Percentiles rank a stretch among this genome's conserved stretches.
These are phyloP conservation scores for Pochonia chlamydosporia DNA, from an alignment of 2,329 filamentous ascomycete species.

Conservation along the genomic window DNA sequence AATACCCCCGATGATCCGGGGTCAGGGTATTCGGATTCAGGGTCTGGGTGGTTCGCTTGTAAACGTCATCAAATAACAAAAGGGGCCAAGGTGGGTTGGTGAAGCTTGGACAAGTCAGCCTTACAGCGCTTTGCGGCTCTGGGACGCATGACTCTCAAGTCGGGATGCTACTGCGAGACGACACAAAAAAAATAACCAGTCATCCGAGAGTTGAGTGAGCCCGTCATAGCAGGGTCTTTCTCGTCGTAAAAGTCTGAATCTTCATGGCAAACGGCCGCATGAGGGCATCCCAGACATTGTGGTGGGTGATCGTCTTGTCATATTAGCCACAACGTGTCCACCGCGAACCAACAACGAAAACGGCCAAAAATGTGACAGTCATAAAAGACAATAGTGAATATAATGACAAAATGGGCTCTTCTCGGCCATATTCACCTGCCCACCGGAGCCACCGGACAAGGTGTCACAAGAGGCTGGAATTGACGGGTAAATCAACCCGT, in stretches of 20 bases:
- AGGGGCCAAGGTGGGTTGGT: neutral
- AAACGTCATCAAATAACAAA: neutral
- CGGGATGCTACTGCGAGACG: no score
- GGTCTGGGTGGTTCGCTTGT: neutral
- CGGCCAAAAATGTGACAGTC: neutral
- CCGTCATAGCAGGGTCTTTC: no score
- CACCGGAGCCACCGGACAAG: neutral
- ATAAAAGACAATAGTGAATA: neutral
- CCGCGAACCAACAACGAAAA: neutral
- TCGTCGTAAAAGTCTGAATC: no score
- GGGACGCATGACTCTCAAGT: no score
- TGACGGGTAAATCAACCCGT: neutral
- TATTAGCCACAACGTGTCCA: neutral
- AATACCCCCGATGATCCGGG: neutral
- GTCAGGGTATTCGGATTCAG: neutral
- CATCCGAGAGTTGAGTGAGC: no score
- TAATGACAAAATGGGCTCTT: neutral
- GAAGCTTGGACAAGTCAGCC: neutral
- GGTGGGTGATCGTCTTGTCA: neutral
- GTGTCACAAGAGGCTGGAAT: neutral
- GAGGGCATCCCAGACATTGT: no score
- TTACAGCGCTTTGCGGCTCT: no score
- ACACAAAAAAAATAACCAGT: no score
- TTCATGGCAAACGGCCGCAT: no score
- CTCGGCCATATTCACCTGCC: neutral